Evolutionary conservation across 306 rosid species (phyloP), one percentile per base, ranked within the genome.

Genomic region (Amphicarpaea edgeworthii): DNA sequence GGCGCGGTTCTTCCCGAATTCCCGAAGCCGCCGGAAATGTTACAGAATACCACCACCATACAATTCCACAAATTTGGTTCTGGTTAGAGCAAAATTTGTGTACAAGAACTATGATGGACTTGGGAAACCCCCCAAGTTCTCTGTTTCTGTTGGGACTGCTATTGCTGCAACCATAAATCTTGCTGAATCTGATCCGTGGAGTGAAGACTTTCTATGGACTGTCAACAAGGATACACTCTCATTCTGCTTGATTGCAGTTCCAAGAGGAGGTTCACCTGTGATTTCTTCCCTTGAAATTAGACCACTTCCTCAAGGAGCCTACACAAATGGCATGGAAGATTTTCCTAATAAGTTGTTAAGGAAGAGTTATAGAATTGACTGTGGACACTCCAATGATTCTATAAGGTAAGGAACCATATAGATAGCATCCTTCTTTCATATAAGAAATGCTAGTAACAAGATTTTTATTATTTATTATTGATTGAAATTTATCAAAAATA

Each of bases 81-180:
- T 94, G 70, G 86, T 94, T 14, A 87, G 98, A 81, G 93, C 96
- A 15, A 65, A 81, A 62, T 94, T 92, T 79, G 75, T 79, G 77
- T 94, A 94, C 84, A 83, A 86, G 62, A 85, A 94, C 93, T 92
- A 86, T 78, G 97, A 94, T 77, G 88, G 93, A 49, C 88, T 70
- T 74, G 81, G 79, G 41, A 88, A 70, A 53, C 95, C 97, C 2
- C 98, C 98, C 38, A 62, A 58, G 8, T 94, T 94, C 77, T 86
- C 84, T 49, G 96, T 90, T 42, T 94, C 97, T 68, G 72, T 94
- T 76, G 98, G 95, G 32, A 94, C 93, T 66, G 88, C 98, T 53
- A 81, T 81, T 59, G 83, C 91, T 73, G 79, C 88, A 41, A 82
- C 49, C 20, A 49, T 90, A 51, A 81, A 90, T 72, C 91, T 94